Evolutionary conservation across 148 eudicot genomes (phyloP), one percentile per base, ranked within the genome.

Genomic region (Silene latifolia): DNA sequence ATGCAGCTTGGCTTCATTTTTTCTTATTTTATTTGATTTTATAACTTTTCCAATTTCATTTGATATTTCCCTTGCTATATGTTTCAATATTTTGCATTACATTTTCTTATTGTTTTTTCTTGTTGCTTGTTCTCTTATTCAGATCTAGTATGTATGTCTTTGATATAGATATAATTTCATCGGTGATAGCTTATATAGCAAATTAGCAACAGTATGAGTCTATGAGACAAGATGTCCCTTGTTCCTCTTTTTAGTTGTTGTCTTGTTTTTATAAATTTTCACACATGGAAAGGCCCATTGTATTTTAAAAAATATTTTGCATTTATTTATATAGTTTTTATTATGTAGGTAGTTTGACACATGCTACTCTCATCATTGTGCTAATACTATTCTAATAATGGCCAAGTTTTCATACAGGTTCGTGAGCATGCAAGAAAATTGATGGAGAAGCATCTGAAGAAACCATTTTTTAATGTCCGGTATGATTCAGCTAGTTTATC

Each of bases 391-490:
- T 44, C 74, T 63, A 71, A 64, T 42, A 3, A 42, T 63, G 18
- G 48, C 19, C 66, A 48, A 18, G 14, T 60, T 12, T 32, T 76
- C 27, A 57, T 67, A 17, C 76, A 95, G 99, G 99, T 95, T 66
- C 88, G 97, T 24, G 99, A 95, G 58, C 97, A 95, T 88, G 99
- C 91, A 27, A 89, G 97, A 69, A 95, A 92, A 80, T 91, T 95
- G 80, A 62, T 95, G 81, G 99, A 95, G 87, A 95, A 95, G 82
- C 94, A 81, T 77, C 48, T 92, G 27, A 85, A 82, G 84, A 95
- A 90, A 79, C 99, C 99, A 29, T 95, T 95, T 81, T 95, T 95
- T 81, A 85, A 80, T 87, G 86, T 81, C 72, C 87, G 99, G 98
- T 90, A 80, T 77, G 69, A 79, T 24, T 68, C 3, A 69, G 24